These are phyloP conservation scores for Scenedesmus sp. DNA, from an alignment of 163 green algal species.

Conservation along the genomic window DNA sequence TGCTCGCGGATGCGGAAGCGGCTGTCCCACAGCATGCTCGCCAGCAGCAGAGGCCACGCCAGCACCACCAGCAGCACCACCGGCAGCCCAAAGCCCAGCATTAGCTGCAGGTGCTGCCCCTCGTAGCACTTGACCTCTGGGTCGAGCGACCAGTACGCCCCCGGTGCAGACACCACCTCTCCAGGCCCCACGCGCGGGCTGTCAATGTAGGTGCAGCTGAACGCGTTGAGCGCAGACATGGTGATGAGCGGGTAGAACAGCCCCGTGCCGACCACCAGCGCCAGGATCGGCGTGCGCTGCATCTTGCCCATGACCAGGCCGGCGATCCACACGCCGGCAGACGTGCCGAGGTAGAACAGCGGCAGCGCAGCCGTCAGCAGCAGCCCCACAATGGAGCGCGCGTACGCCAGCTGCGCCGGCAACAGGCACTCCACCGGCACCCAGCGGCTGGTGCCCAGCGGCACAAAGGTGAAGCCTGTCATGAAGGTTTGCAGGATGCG, in stretches of 20 bases:
- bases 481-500: conserved; percentile 36
- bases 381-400: conserved; percentile 29
- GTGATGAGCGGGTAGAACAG: conserved; percentile 54
- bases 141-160: conserved; percentile 47
- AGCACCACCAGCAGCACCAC: conserved; percentile 45
- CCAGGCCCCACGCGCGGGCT: background rate
- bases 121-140: conserved; percentile 46
- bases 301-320: conserved; percentile 12
- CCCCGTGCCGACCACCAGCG: conserved; percentile 27
- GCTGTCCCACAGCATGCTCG: conserved; percentile 43
- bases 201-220: conserved; percentile 45
- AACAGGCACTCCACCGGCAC: conserved; percentile 46
- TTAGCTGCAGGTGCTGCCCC: conserved; percentile 46
- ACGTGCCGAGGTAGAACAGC: conserved; percentile 37
- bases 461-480: conserved; percentile 36
- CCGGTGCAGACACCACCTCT: conserved; percentile 5
- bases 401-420: conserved; percentile 1
- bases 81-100: conserved; percentile 51
- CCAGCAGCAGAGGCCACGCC: conserved; percentile 49
- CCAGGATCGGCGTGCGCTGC: conserved; percentile 25
- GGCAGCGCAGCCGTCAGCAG: conserved; percentile 41
- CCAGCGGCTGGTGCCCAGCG: conserved; percentile 49
- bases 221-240: conserved; percentile 35
- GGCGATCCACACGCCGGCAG: background rate
- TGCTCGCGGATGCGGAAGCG: conserved; percentile 31